Evolutionary conservation across 192 early-diverging fungal genomes (phyloP).

Genomic region (Backusella circina): DNA sequence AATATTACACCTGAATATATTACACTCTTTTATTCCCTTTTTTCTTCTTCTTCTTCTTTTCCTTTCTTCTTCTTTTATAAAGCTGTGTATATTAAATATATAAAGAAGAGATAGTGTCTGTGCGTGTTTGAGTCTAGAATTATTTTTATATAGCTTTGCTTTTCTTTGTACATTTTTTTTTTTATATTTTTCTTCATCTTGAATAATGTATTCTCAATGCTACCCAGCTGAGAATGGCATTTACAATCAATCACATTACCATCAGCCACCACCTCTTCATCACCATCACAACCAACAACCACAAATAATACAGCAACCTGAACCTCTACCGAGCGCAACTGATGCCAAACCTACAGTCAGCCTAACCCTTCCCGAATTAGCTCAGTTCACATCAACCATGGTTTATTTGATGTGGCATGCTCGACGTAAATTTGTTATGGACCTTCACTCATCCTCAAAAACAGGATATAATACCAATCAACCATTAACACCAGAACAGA

Average conservation of each 20-base stretch:
- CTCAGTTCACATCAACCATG: slow-evolving; percentile 57
- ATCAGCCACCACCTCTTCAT: not conserved
- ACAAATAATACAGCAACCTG: not conserved
- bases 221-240: not conserved
- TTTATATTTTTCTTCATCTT: not conserved
- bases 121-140: not conserved
- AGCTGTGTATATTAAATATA: not conserved
- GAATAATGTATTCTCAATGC: not conserved
- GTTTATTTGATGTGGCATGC: slow-evolving; percentile 51
- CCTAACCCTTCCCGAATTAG: slow-evolving; percentile 28
- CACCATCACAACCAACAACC: not conserved
- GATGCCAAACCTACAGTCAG: slow-evolving; percentile 9
- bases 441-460: slow-evolving; percentile 19
- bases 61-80: not conserved
- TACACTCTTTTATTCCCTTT: not conserved
- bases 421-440: slow-evolving; percentile 35
- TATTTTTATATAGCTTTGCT: not conserved
- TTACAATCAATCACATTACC: not conserved
- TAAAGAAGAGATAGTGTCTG: not conserved
- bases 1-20: not conserved
- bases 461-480: not conserved
- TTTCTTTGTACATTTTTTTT: not conserved
- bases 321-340: slow-evolving; percentile 17
- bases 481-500: not conserved
- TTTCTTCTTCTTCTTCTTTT: not conserved